Conservation (phyloP, 2,329 filamentous ascomycete genomes). For the Aspergillus caelatus region DNA sequence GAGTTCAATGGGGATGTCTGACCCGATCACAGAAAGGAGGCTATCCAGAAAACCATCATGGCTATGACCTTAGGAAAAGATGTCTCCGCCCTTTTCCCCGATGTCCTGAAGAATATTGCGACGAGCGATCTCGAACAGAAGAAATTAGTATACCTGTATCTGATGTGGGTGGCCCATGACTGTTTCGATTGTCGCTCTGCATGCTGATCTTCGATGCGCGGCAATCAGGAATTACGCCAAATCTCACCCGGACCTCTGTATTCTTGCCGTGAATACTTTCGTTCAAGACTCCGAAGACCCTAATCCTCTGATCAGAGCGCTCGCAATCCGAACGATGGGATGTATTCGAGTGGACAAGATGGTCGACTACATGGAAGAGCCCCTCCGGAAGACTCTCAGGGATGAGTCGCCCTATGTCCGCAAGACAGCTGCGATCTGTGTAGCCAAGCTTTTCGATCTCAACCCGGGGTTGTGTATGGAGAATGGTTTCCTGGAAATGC, state of each 20-base stretch:
- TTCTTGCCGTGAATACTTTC: constrained; percentile 98
- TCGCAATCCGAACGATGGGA: constrained; percentile 97
- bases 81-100: constrained; percentile 93
- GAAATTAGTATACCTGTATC: constrained; percentile 97
- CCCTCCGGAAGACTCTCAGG: constrained; percentile 88
- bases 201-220: constrained; percentile 23
- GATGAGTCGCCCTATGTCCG: constrained; percentile 98
- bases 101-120: constrained; percentile 98
- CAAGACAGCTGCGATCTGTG: constrained; percentile 96
- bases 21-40: constrained; percentile 72
- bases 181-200: background rate
- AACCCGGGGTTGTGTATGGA: constrained; percentile 92
- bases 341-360: constrained; percentile 99
- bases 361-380: constrained; percentile 99
- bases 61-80: constrained; percentile 99
- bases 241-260: constrained; percentile 96
- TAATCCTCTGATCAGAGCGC: constrained; percentile 89
- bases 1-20: constrained; percentile 22
- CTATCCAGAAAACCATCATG: constrained; percentile 99
- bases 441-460: constrained; percentile 95
- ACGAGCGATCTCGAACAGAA: constrained; percentile 95
- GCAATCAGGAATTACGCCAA: constrained; percentile 91
- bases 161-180: constrained; percentile 69
- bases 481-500: constrained; percentile 89
- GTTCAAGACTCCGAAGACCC: constrained; percentile 99